Evolutionary conservation across 2,329 filamentous ascomycete genomes (phyloP), one percentile per base, ranked within the genome.

Genomic region (Epichloe bromicola): DNA sequence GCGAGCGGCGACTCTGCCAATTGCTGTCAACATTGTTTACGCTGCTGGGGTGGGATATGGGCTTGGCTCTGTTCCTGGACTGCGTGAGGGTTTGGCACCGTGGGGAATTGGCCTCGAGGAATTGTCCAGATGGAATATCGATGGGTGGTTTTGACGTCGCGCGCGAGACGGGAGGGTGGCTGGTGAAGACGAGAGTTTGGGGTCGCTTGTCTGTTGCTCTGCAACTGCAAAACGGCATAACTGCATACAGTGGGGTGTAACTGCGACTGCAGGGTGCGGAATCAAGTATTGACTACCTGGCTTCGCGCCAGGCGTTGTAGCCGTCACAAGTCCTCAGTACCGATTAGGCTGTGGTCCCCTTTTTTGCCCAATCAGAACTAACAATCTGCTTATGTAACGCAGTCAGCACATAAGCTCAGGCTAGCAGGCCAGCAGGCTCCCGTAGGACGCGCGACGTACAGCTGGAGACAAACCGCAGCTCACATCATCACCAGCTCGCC

Each of bases 21-120:
- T 60, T 33, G 66, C 63, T 48, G 66, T 67, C 54, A 74, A 60
- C 72, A 75, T 75, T 52, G 53, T 58, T 43, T 43, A 14, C 5
- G 3, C 34, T 38, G 14, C 4, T 38, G 36, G 36, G 14, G 36
- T 38, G 36, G 12, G 4, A 38, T 38, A 15, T 36, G 30, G 30
- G 12, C 44, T 20, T 12, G 33, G 17, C 4, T 19, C 26, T 26
- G 34, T 17, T 26, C 14, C 36, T n/a, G 15, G 14, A 8, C 12
- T 38, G 36, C 4, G 36, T 38, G 36, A 38, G 12, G 36, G 36
- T 38, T n/a, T 7, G 36, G 36, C 12, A 38, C 5, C 36, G 12
- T 5, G 12, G 36, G 12, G 1, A n/a, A 38, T 38, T 14, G 14
- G 36, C 36, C 12, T 30, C 26, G 26, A 30, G 8, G 26, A 30